Base-by-base conservation (phyloP, 768 basidiomycete species). In the Lentinula raphanica region DNA sequence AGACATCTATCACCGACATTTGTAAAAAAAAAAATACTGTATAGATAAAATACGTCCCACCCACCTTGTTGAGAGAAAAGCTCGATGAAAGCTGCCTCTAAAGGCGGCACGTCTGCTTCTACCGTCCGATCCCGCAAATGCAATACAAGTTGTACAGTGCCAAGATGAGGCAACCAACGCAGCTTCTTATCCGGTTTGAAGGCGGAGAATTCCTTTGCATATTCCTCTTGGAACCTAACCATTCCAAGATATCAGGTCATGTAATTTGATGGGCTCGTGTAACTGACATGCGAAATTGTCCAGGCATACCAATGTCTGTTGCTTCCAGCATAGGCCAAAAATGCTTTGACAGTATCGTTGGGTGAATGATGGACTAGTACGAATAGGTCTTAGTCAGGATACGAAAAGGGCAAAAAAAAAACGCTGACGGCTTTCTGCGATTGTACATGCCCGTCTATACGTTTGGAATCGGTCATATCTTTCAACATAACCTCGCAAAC, bases 401-500 rank as follows among this genome's bases (percentile, higher is more conserved):
- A 31, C 50, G 44, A 56, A 29, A 42, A 42, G 49, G 3, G 17
- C 35, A 25, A 19, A 49, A 27, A 46, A 51, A 39, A 35, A 66
- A 86, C n/a, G n/a, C n/a, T 63, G 64, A 93, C 92, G 49, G 74
- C 59, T 50, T 79, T 79, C 66, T 90, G 85, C 0, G 85, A 79
- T 63, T 96, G 92, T 1, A 98, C 83, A 68, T 90, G 88, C n/a
- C 84, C 83, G 68, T 98, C 92, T 49, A 88, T 90, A 32, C 93
- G 83, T 65, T 86, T 88, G 39, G 96, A 97, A 70, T 98, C 94
- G 3, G 92, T 89, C 85, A 98, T 90, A 69, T 99, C 97, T 67
- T 87, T 91, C 67, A 98, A 75, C 97, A 99, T 98, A 56, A 99
- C 94, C 68, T 98, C 96, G 76, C 95, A 98, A 5, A 94, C 90